Conservation (phyloP, 805 yeast genomes). For the Jamesozyma jinghongensis region DNA sequence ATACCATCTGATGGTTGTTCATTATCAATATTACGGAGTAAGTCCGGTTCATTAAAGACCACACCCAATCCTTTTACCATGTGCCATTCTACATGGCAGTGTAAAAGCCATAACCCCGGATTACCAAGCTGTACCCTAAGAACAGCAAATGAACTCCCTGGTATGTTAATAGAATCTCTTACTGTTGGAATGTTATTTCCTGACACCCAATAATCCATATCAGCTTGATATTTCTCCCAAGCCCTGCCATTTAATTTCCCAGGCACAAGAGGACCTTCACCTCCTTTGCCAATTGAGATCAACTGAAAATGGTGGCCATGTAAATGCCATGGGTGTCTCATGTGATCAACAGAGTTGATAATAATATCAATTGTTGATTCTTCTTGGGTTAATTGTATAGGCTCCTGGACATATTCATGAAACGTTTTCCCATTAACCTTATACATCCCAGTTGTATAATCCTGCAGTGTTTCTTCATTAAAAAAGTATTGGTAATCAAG, state of each 20-base stretch:
- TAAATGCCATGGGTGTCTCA: conserved; percentile 57
- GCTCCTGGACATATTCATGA: conserved; percentile 42
- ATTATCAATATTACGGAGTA: too few relatives aligned
- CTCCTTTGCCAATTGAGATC: conserved; percentile 37
- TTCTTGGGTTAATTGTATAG: conserved; percentile 21
- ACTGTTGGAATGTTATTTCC: conserved; percentile 40
- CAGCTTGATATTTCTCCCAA: conserved; percentile 25
- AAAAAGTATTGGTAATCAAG: conserved; percentile 44
- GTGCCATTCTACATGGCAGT: conserved; percentile 71
- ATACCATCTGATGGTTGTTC: background rate
- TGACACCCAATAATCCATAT: conserved; percentile 15
- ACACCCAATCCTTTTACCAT: conserved; percentile 54
- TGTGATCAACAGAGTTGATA: conserved; percentile 57
- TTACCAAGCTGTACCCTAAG: conserved; percentile 52
- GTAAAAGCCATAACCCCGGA: conserved; percentile 76
- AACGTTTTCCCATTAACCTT: conserved; percentile 46
- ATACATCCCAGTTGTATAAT: conserved; percentile 41
- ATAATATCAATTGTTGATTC: conserved; percentile 51
- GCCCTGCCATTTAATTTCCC: conserved; percentile 34
- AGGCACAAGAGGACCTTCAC: conserved; percentile 32
- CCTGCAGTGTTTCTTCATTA: conserved; percentile 10
- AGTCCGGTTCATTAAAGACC: conserved; percentile 26
- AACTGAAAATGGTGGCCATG: conserved; percentile 54
- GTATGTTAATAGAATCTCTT: conserved; percentile 57
- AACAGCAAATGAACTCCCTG: conserved; percentile 48